phyloP scores from a whole-genome alignment of 1,284 basidiomycete species.

The Pterula multifida region DNA sequence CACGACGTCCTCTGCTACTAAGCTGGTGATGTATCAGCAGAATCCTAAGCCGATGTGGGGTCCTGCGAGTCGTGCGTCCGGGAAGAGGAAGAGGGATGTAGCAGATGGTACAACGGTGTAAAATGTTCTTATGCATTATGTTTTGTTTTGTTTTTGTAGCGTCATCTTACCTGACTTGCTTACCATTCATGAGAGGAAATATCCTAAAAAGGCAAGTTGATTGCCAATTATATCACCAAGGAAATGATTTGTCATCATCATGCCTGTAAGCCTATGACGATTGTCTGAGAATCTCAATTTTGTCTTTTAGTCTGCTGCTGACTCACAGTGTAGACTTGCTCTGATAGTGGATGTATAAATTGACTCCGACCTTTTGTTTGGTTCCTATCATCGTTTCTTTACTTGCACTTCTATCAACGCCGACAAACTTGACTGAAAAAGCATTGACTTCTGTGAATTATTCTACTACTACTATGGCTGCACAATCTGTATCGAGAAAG shows the following conservation, averaged over 20 bases:
- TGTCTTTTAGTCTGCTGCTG: neutral
- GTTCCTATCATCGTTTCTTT: neutral
- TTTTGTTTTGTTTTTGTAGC: too few relatives aligned
- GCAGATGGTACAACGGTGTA: too few relatives aligned
- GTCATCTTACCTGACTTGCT: too few relatives aligned
- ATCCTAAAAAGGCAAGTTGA: neutral
- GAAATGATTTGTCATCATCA: too few relatives aligned
- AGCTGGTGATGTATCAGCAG: slow-evolving; percentile 82
- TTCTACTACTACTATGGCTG: slow-evolving; percentile 12
- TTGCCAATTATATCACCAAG: neutral
- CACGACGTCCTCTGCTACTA: slow-evolving; percentile 45
- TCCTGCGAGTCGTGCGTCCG: slow-evolving; percentile 54
- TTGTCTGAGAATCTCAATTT: neutral
- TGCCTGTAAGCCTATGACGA: neutral
- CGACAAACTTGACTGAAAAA: neutral
- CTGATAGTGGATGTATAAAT: neutral
- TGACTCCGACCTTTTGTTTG: neutral
- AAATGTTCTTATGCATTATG: too few relatives aligned
- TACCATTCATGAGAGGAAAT: neutral
- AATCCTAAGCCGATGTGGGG: slow-evolving; percentile 93
- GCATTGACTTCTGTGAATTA: neutral
- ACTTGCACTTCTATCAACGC: neutral
- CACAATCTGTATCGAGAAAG: slow-evolving; percentile 39
- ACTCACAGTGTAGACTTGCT: neutral
- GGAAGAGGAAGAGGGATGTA: slow-evolving; percentile 23